These are phyloP conservation scores for Termitomyces sp. DNA, from an alignment of 768 basidiomycete genomes.

Conservation along the genomic window DNA sequence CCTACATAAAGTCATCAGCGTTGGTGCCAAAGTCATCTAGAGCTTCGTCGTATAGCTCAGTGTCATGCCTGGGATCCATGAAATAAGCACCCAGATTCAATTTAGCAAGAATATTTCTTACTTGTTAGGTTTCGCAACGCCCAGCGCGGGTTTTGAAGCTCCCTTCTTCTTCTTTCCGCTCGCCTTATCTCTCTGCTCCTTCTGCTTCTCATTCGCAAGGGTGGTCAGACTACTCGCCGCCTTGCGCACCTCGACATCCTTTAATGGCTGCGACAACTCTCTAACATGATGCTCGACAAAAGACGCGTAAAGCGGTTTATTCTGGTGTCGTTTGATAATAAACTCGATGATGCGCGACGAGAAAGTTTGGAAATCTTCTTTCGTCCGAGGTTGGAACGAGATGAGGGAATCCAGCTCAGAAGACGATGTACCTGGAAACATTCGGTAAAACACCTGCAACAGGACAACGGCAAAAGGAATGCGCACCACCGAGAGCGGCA, in stretches of 20 bases:
- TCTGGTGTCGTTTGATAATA: conserved; percentile 75
- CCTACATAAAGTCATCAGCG: conserved; percentile 90
- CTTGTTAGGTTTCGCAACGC: conserved; percentile 69
- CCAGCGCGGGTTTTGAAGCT: conserved; percentile 70
- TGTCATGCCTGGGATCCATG: conserved; percentile 61
- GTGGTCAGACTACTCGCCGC: conserved; percentile 81
- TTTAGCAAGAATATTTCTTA: conserved; percentile 29
- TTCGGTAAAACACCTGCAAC: not conserved
- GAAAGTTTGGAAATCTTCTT: conserved; percentile 80
- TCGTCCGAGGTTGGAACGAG: conserved; percentile 79
- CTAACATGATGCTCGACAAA: conserved; percentile 87
- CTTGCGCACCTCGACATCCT: conserved; percentile 91
- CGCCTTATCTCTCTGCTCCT: conserved; percentile 80
- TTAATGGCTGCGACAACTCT: conserved; percentile 72
- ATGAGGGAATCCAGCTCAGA: conserved; percentile 70
- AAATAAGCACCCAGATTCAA: conserved; percentile 2
- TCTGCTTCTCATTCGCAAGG: conserved; percentile 94
- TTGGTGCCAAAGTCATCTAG: conserved; percentile 83
- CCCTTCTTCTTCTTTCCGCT: conserved; percentile 91
- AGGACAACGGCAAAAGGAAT: not conserved
- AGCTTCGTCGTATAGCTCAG: conserved; percentile 79
- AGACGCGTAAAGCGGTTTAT: conserved; percentile 76
- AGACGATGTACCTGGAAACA: conserved; percentile 57
- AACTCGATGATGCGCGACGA: conserved; percentile 73
- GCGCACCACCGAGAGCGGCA: conserved; percentile 60